These are phyloP conservation scores for Eucalyptus virginea DNA, from an alignment of 345 rosid species.

Conservation along the genomic window DNA sequence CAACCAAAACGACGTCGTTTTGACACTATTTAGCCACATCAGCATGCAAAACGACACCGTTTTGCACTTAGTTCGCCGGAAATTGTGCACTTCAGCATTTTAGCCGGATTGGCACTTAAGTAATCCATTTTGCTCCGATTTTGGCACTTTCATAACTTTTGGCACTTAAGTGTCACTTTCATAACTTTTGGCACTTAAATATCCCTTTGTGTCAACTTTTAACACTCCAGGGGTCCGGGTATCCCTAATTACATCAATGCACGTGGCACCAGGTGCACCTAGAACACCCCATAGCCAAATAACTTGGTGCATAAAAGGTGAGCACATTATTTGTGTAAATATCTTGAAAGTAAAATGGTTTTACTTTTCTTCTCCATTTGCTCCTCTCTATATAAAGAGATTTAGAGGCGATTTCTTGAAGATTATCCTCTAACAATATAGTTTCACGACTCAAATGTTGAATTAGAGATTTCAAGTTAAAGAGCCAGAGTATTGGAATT, in stretches of 20 bases:
- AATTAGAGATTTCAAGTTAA: neutral
- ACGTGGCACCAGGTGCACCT: neutral
- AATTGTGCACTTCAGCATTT: too few relatives aligned
- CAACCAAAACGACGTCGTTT: too few relatives aligned
- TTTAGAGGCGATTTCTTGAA: neutral
- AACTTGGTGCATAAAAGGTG: neutral
- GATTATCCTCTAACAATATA: neutral
- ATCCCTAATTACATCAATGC: neutral
- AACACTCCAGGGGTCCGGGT: rapidly evolving
- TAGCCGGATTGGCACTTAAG: too few relatives aligned
- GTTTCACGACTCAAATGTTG: neutral
- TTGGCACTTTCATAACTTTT: too few relatives aligned
- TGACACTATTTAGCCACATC: too few relatives aligned
- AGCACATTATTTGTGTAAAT: neutral
- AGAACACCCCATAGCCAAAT: too few relatives aligned
- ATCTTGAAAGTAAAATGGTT: too few relatives aligned
- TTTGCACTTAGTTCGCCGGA: too few relatives aligned
- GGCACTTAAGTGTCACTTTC: too few relatives aligned
- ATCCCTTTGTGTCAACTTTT: too few relatives aligned
- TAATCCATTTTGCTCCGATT: too few relatives aligned
- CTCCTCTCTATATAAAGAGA: neutral
- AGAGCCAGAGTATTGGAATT: neutral
- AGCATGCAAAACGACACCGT: rapidly evolving
- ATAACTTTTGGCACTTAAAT: rapidly evolving
- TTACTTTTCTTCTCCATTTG: neutral